Percentiles rank a stretch among this genome's conserved stretches.
These are phyloP conservation scores for Cinnamomum chago DNA, from an alignment of 164 flowering plant genomes.

Conservation along the genomic window DNA sequence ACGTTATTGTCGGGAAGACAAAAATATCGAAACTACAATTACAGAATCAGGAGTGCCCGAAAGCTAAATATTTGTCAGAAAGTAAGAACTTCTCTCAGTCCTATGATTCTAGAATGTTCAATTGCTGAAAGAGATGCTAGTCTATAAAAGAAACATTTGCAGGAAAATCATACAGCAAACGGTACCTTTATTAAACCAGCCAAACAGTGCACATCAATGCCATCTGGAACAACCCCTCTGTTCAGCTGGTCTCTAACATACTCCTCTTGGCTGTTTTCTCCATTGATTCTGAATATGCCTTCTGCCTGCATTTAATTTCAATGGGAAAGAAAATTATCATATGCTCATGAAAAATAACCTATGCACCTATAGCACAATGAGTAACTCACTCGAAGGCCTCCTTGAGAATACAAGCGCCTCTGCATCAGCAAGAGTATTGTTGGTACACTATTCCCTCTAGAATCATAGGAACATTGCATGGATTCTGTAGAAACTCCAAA, in stretches of 20 bases:
- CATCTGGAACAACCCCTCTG: conserved; percentile 67
- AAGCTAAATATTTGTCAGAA: background rate
- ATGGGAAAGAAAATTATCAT: background rate
- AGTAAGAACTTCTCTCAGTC: background rate
- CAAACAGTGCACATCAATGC: conserved; percentile 81
- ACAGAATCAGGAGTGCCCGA: background rate
- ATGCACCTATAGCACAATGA: background rate
- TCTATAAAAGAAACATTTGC: background rate
- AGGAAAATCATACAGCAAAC: background rate
- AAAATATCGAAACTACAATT: no score
- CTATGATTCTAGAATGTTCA: background rate
- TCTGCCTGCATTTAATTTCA: conserved; percentile 55
- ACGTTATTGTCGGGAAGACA: no score
- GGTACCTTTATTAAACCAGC: conserved; percentile 93
- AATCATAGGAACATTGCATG: conserved; percentile 90
- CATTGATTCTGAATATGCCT: conserved; percentile 88
- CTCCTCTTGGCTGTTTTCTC: conserved; percentile 82
- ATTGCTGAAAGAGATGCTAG: background rate
- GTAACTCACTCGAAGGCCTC: conserved; percentile 65
- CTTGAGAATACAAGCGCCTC: conserved; percentile 61
- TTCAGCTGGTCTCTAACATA: conserved; percentile 80
- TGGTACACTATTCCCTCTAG: conserved; percentile 91
- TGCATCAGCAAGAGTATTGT: conserved; percentile 91
- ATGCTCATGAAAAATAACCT: background rate
- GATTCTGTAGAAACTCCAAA: conserved; percentile 96